Evolutionary conservation across 2,329 filamentous ascomycete species (phyloP), one percentile per base, ranked within the genome.

Genomic region (Monosporascus ibericus): DNA sequence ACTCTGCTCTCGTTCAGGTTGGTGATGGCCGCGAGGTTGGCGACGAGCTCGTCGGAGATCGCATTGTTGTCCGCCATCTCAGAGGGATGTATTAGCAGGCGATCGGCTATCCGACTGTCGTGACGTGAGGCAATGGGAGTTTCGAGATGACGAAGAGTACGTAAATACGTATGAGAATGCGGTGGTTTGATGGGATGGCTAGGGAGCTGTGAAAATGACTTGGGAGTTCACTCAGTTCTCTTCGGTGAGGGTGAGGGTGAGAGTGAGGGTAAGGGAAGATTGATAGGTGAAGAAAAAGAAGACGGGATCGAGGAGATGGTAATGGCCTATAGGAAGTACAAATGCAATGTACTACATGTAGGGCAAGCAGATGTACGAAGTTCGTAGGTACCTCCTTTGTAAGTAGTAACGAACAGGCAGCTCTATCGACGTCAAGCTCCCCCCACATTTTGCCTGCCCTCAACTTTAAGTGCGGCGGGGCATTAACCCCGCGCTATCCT

Each of bases 11-110:
- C 42, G 42, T 27, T 46, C 22, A 46, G 73, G 52, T 69, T 66
- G 14, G 58, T 39, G 55, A 66, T 55, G 48, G 51, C 68, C 25
- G 69, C 66, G 72, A 74, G 75, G 42, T 20, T 59, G 53, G 17
- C 17, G 52, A 57, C 59, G 63, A 55, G 36, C 38, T 42, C 44
- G 52, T 40, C 17, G 44, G 20, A 24, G 20, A 46, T 46, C 20
- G 42, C n/a, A 46, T 46, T 46, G 22, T 14, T 27, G 42, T 46
- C 22, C 22, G 42, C 42, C 42, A 46, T 46, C n/a, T 18, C 25
- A 24, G 22, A 17, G 22, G 5, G 30, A 3, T 1, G 17, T 40
- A 40, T 11, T 40, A 6, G 17, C 38, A 18, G 38, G 17, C 30
- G 30, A 14, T 34, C 30, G 30, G 30, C 2, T 34, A 34, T 34